phyloP scores from a whole-genome alignment of 208 protist species.

The Acanthamoeba royreba region DNA sequence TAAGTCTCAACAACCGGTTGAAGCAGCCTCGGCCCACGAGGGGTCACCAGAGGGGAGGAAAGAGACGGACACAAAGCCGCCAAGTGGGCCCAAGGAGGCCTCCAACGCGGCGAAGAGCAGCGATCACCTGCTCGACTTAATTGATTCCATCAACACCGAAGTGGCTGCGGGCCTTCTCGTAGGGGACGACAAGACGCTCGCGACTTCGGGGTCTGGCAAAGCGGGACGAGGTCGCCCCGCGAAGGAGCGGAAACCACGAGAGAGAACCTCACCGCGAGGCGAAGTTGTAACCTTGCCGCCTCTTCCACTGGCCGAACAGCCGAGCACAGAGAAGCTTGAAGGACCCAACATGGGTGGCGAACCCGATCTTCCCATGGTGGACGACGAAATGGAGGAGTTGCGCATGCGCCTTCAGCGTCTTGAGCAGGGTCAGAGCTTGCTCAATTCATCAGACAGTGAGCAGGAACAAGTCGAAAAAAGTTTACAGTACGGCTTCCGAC shows the following conservation, averaged over 20 bases:
- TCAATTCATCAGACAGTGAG: neutral
- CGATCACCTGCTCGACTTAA: neutral
- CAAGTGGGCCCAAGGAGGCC: too few species aligned
- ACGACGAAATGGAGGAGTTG: constrained; percentile 4
- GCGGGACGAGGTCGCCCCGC: neutral
- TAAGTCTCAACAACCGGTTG: too few species aligned
- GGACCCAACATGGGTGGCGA: too few species aligned
- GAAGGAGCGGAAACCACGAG: neutral
- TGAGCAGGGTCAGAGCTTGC: neutral
- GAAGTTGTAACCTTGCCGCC: neutral
- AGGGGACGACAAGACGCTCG: neutral
- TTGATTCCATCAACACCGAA: neutral
- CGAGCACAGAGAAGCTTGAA: too few species aligned
- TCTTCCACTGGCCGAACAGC: too few species aligned
- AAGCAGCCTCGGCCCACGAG: too few species aligned
- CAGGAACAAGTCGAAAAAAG: neutral
- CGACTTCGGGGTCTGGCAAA: neutral
- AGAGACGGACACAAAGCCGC: too few species aligned
- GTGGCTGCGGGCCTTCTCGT: neutral
- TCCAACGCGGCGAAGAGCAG: too few species aligned
- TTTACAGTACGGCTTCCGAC: neutral
- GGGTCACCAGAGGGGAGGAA: neutral
- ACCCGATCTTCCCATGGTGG: neutral
- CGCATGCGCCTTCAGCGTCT: neutral
- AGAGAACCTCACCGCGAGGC: neutral